phyloP scores from a whole-genome alignment of 768 basidiomycete species.

The Leccinum fibrillosum region DNA sequence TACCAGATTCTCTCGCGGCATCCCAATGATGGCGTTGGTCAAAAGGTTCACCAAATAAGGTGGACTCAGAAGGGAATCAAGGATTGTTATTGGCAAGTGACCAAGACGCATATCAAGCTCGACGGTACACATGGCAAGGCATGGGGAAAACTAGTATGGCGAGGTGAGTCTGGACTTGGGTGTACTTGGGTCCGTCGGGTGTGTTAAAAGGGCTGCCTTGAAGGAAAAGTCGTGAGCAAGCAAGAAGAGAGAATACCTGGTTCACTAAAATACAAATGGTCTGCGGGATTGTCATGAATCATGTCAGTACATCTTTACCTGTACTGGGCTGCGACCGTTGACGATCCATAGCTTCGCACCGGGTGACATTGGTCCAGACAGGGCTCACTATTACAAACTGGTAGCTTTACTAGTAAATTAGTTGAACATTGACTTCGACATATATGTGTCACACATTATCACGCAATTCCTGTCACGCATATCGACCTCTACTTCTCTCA shows the following conservation, averaged over 20 bases:
- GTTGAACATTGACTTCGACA: not conserved
- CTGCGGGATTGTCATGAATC: conserved; percentile 37
- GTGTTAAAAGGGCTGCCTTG: conserved; percentile 8
- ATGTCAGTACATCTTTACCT: conserved; percentile 5
- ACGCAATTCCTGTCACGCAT: conserved; percentile 13
- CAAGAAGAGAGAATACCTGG: conserved; percentile 65
- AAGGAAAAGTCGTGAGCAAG: conserved; percentile 60
- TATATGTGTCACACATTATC: not conserved
- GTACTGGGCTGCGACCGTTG: not conserved
- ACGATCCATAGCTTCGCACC: not conserved
- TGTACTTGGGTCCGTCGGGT: not conserved
- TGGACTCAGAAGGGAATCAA: conserved; percentile 69
- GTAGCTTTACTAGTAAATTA: not conserved
- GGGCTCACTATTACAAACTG: not conserved
- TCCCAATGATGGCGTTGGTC: conserved; percentile 65
- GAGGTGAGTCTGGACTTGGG: conserved; percentile 46
- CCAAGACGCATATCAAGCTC: conserved; percentile 65
- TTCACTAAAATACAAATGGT: conserved; percentile 74
- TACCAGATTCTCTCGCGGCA: conserved; percentile 71
- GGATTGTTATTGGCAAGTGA: conserved; percentile 74
- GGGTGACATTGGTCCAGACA: too few species aligned
- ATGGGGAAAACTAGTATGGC: conserved; percentile 80
- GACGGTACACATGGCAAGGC: conserved; percentile 77
- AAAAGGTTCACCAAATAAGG: conserved; percentile 65
- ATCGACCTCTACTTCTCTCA: not conserved